Percentiles rank a stretch among this genome's conserved stretches.
Evolutionary conservation across 2,329 filamentous ascomycete species (phyloP).

Genomic region (Penicillium oxalicum): DNA sequence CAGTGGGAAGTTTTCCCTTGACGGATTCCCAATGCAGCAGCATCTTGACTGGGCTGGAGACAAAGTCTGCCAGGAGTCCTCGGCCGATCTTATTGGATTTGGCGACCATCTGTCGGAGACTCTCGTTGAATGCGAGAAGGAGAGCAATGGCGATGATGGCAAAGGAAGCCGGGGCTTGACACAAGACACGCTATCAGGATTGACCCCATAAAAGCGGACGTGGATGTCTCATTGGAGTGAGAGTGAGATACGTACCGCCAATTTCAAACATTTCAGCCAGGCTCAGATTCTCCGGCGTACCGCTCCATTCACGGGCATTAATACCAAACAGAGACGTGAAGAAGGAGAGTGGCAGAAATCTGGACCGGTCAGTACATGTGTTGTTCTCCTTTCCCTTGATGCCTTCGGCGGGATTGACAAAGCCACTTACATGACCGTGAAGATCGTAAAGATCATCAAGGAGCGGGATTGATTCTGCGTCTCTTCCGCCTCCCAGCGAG

Average conservation of each 20-base stretch:
- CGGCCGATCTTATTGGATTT: constrained; percentile 20
- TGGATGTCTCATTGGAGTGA: no score
- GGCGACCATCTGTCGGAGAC: constrained; percentile 21
- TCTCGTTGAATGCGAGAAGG: constrained; percentile 49
- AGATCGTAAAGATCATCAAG: constrained; percentile 54
- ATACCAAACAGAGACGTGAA: constrained; percentile 62
- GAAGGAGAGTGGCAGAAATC: constrained; percentile 58
- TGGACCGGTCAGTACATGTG: constrained; percentile 1
- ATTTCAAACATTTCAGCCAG: constrained; percentile 24
- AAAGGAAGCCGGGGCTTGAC: constrained; percentile 41
- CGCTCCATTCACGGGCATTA: constrained; percentile 58
- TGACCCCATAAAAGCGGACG: no score
- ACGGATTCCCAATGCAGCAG: constrained; percentile 10
- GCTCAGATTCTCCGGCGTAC: constrained; percentile 36
- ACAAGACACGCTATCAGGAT: no score
- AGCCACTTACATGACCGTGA: constrained; percentile 52
- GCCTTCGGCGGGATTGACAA: no score
- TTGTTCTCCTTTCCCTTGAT: no score
- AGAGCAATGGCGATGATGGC: constrained; percentile 49
- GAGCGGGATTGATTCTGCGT: constrained; percentile 57
- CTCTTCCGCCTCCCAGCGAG: constrained; percentile 57
- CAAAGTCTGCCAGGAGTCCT: constrained; percentile 20
- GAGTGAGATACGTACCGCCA: constrained; percentile 16
- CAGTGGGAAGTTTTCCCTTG: constrained; percentile 4
- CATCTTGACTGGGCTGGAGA: constrained; percentile 16